These are phyloP conservation scores for Dictyophora rubrovolvata DNA, from an alignment of 768 basidiomycete species.

Conservation along the genomic window DNA sequence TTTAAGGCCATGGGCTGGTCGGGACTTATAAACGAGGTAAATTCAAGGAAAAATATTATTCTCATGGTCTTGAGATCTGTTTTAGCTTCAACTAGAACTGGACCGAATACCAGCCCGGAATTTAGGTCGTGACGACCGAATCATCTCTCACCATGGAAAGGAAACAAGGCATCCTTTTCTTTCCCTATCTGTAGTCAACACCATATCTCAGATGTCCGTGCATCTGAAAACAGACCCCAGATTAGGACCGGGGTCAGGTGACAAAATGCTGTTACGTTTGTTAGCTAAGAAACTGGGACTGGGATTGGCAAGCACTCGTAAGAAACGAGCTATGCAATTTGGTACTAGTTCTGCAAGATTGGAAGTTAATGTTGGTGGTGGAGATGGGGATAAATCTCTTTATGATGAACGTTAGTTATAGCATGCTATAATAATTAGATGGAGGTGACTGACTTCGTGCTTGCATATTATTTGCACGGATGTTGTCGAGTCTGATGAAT, in stretches of 20 bases:
- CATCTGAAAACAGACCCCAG: conserved; percentile 75
- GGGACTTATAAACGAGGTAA: conserved; percentile 72
- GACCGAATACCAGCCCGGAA: conserved; percentile 83
- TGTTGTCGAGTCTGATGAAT: too few relatives aligned
- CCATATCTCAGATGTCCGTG: conserved; percentile 70
- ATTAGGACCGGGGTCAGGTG: conserved; percentile 67
- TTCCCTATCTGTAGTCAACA: conserved; percentile 66
- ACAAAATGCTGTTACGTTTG: conserved; percentile 76
- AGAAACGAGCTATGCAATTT: conserved; percentile 97
- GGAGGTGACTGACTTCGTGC: too few relatives aligned
- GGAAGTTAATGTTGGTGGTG: conserved; percentile 46
- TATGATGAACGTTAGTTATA: not conserved
- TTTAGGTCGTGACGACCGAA: conserved; percentile 87
- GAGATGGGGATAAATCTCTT: conserved; percentile 35
- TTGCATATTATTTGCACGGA: too few relatives aligned
- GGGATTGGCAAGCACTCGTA: conserved; percentile 58
- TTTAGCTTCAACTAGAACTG: conserved; percentile 80
- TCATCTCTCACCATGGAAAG: conserved; percentile 84
- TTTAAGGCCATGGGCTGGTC: conserved; percentile 62
- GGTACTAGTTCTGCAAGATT: conserved; percentile 81
- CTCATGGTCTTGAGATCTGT: not conserved
- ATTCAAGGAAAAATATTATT: not conserved
- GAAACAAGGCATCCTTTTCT: conserved; percentile 91
- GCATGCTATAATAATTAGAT: too few relatives aligned
- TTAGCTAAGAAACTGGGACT: conserved; percentile 68